These are phyloP conservation scores for Fusarium buharicum DNA, from an alignment of 2,329 filamentous ascomycete genomes.

Conservation along the genomic window DNA sequence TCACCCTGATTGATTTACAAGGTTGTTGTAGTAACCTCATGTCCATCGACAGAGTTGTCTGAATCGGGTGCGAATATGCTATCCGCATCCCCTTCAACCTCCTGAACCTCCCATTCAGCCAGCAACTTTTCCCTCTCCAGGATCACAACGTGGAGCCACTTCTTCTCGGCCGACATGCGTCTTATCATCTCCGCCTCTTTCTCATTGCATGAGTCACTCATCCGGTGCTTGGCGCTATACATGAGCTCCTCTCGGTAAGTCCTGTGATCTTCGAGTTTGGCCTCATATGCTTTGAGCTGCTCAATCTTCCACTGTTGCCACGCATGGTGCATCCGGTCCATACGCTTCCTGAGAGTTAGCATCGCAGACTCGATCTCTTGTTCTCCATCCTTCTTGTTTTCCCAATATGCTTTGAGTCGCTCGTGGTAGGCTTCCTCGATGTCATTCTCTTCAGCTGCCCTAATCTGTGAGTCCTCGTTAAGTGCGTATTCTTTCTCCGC, in stretches of 20 bases:
- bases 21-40: constrained; percentile 6
- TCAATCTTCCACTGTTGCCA: constrained; percentile 56
- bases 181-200: constrained; percentile 48
- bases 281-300: constrained; percentile 53
- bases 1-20: background rate
- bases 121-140: constrained; percentile 58
- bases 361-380: constrained; percentile 49
- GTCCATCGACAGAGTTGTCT: constrained; percentile 16
- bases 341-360: constrained; percentile 50
- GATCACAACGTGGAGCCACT: constrained; percentile 59
- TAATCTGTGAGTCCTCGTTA: constrained; percentile 54
- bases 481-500: constrained; percentile 50
- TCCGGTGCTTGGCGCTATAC: constrained; percentile 51
- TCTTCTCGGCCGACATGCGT: constrained; percentile 56
- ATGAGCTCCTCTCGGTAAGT: constrained; percentile 56
- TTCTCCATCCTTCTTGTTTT: constrained; percentile 48
- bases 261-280: constrained; percentile 53
- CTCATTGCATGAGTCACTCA: constrained; percentile 46
- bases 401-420: constrained; percentile 54
- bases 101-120: constrained; percentile 53
- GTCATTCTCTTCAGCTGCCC: constrained; percentile 54
- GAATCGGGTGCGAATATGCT: constrained; percentile 46
- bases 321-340: constrained; percentile 55
- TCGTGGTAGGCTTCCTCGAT: constrained; percentile 58
- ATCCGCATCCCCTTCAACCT: constrained; percentile 56